These are phyloP conservation scores for Peniophora sp. DNA, from an alignment of 1,284 basidiomycete species.

Conservation along the genomic window DNA sequence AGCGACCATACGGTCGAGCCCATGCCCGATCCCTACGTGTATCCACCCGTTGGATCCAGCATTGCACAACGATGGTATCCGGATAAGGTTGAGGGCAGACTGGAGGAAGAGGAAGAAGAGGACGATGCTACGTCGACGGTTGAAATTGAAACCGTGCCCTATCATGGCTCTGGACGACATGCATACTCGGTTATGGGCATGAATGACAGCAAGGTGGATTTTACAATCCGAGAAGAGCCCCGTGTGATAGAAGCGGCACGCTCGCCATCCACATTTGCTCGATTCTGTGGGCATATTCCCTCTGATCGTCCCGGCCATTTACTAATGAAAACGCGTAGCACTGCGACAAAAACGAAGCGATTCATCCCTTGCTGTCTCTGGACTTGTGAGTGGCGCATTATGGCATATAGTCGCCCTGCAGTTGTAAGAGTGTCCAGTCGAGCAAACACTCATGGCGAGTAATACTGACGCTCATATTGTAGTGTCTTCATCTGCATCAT, in stretches of 20 bases:
- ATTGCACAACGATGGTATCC: not conserved
- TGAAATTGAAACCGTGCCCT: slow-evolving; percentile 2
- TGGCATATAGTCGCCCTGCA: slow-evolving; percentile 22
- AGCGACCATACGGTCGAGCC: slow-evolving; percentile 2
- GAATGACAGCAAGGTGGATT: slow-evolving; percentile 3
- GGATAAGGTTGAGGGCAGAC: not conserved
- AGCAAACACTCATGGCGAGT: slow-evolving; percentile 2
- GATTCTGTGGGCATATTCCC: not conserved
- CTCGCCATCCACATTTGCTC: slow-evolving; percentile 2
- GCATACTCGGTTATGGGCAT: not conserved
- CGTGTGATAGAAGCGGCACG: not conserved
- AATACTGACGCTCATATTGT: slow-evolving; percentile 3
- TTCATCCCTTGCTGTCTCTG: slow-evolving; percentile 4
- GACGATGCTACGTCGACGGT: not conserved
- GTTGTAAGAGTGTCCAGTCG: too few relatives aligned
- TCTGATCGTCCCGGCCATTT: not conserved
- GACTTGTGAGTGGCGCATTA: slow-evolving; percentile 7
- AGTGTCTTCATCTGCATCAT: slow-evolving; percentile 32
- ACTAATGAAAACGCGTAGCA: too few relatives aligned
- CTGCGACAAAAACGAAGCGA: slow-evolving; percentile 5
- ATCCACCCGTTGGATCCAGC: not conserved
- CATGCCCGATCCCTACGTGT: slow-evolving; percentile 8
- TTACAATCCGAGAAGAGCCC: not conserved
- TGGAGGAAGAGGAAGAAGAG: not conserved
- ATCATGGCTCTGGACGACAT: slow-evolving; percentile 3